phyloP scores from a whole-genome alignment of 83 land plant species.

The Picea engelmannii region DNA sequence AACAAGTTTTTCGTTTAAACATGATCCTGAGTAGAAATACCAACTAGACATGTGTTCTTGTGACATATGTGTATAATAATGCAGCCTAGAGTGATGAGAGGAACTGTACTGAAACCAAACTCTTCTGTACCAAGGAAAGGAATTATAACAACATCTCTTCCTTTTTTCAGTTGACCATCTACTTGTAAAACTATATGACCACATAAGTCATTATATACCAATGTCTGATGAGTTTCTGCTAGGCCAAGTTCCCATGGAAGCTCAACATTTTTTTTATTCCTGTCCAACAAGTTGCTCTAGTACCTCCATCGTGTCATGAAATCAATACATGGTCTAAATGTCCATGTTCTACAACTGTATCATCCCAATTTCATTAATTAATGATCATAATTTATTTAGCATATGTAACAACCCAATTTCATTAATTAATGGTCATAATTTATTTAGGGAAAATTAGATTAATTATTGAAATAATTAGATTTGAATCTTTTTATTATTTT shows the following conservation, averaged over 20 bases:
- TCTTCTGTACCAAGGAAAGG: conserved; percentile 97
- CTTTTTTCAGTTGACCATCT: conserved; percentile 95
- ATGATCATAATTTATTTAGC: too few species aligned
- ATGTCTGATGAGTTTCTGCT: conserved; percentile 95
- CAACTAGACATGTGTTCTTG: conserved; percentile 97
- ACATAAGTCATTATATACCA: conserved; percentile 94
- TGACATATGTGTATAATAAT: conserved; percentile 98
- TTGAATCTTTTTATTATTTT: too few species aligned
- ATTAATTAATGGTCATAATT: too few species aligned
- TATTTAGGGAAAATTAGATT: too few species aligned
- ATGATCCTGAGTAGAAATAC: conserved; percentile 97
- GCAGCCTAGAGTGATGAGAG: conserved; percentile 91
- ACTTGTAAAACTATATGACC: conserved; percentile 89
- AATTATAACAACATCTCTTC: conserved; percentile 91
- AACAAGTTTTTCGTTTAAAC: conserved; percentile 85
- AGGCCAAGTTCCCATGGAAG: conserved; percentile 99
- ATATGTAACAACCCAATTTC: too few species aligned
- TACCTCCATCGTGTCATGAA: conserved; percentile 99
- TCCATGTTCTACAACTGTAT: conserved; percentile 76
- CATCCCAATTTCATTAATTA: too few species aligned
- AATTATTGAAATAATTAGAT: too few species aligned
- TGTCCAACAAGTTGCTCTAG: conserved; percentile 98
- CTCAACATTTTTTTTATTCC: conserved; percentile 93
- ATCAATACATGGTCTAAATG: conserved; percentile 98
- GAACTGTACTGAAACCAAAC: conserved; percentile 97